Evolutionary conservation across 148 eudicot species (phyloP).

Genomic region (Mesembryanthemum crystallinum): DNA sequence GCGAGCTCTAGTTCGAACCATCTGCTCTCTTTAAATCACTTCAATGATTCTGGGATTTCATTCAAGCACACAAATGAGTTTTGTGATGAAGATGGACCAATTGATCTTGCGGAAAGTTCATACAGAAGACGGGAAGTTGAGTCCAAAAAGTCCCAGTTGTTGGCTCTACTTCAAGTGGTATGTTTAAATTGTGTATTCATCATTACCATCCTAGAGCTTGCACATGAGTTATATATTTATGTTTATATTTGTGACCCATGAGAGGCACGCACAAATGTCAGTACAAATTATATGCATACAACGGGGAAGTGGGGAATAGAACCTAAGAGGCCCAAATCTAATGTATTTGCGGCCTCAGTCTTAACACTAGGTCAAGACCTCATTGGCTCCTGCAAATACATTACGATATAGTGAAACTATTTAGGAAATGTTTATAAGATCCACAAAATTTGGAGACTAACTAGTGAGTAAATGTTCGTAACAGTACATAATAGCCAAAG

Average conservation of each 20-base stretch:
- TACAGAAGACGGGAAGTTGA: constrained; percentile 37
- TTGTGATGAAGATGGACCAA: constrained; percentile 27
- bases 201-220: background rate
- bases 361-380: too few relatives aligned
- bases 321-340: too few relatives aligned
- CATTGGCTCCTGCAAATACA: too few relatives aligned
- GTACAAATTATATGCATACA: too few relatives aligned
- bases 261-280: too few relatives aligned
- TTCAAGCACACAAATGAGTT: constrained; percentile 26
- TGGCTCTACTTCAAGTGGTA: constrained; percentile 80
- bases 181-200: background rate
- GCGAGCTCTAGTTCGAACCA: constrained; percentile 21
- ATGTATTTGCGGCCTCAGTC: too few relatives aligned
- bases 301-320: too few relatives aligned
- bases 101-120: constrained; percentile 30
- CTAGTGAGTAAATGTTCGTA: background rate
- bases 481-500: too few relatives aligned
- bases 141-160: constrained; percentile 56
- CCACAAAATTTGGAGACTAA: background rate
- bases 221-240: background rate
- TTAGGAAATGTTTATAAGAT: background rate
- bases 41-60: constrained; percentile 26
- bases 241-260: too few relatives aligned
- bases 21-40: constrained; percentile 22
- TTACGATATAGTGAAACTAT: background rate